Percentiles rank a stretch among this genome's conserved stretches.
Conservation (phyloP, 169 alveolate genomes). For the Eimeria brunetti region DNA sequence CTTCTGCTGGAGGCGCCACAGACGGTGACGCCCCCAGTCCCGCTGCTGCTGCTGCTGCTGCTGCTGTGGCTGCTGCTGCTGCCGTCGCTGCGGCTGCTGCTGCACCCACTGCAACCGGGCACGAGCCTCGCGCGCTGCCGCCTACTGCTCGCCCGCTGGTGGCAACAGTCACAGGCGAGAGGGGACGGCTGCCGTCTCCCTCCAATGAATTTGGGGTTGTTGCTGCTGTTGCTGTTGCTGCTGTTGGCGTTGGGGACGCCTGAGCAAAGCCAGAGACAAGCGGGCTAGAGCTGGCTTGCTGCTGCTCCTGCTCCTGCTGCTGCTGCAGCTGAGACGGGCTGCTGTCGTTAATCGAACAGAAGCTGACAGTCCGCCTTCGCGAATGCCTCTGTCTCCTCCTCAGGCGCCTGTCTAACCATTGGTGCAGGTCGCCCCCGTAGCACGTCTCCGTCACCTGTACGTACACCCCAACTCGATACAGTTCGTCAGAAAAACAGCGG, state of each 20-base stretch:
- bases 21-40: background rate
- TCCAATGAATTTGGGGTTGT: background rate
- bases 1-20: slow-evolving; percentile 1
- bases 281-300: background rate
- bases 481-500: background rate
- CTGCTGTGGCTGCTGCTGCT: slow-evolving; percentile 36
- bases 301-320: slow-evolving; percentile 10
- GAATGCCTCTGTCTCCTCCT: slow-evolving; percentile 20
- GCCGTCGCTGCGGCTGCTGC: slow-evolving; percentile 60
- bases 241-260: background rate
- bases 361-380: slow-evolving; percentile 15
- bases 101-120: slow-evolving; percentile 52
- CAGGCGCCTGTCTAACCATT: slow-evolving; percentile 73
- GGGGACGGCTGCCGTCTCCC: background rate
- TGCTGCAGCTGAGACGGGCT: slow-evolving; percentile 6
- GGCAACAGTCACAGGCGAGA: background rate
- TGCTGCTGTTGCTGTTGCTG: slow-evolving; percentile 34
- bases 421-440: slow-evolving; percentile 71
- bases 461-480: background rate
- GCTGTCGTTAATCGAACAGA: background rate
- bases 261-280: background rate
- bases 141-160: background rate
- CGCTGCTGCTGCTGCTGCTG: slow-evolving; percentile 42
- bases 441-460: slow-evolving; percentile 73
- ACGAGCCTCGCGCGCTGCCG: slow-evolving; percentile 3